These are phyloP conservation scores for Sclerotinia trifoliorum DNA, from an alignment of 2,329 filamentous ascomycete genomes.

Conservation along the genomic window DNA sequence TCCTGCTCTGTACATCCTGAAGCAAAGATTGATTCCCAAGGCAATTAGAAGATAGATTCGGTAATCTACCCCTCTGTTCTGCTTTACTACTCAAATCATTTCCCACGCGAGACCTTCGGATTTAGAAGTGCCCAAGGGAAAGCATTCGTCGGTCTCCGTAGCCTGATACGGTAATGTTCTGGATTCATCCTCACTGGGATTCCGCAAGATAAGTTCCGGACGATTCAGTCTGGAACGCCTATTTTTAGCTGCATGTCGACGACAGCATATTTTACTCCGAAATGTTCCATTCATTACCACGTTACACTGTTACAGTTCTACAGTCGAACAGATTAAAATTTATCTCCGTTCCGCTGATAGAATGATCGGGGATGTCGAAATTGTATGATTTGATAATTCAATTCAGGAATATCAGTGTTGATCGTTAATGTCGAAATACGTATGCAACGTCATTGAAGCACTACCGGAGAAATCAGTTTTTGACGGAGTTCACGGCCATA, in stretches of 20 bases:
- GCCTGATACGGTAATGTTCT: conserved; percentile 14
- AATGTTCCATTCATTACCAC: conserved; percentile 3
- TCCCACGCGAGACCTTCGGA: neutral
- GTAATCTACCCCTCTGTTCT: neutral
- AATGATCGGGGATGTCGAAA: neutral
- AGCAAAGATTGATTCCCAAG: conserved; percentile 8
- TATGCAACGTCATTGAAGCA: neutral
- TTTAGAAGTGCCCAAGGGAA: neutral
- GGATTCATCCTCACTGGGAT: neutral
- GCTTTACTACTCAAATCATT: conserved; percentile 3
- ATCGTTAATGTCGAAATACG: conserved; percentile 6
- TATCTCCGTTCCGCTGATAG: conserved; percentile 21
- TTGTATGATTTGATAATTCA: conserved; percentile 13
- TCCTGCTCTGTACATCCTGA: neutral
- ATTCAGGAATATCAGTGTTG: neutral
- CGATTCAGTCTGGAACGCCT: conserved; percentile 3
- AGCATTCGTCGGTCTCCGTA: neutral
- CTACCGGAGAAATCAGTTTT: neutral
- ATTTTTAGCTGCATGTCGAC: neutral
- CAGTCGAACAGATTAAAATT: neutral
- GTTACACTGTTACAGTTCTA: conserved; percentile 12
- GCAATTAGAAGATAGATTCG: conserved; percentile 3
- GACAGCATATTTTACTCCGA: conserved; percentile 1
- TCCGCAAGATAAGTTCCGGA: neutral
- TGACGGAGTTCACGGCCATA: neutral